phyloP scores from a whole-genome alignment of 768 basidiomycete species.

The Phylloporus sp. region DNA sequence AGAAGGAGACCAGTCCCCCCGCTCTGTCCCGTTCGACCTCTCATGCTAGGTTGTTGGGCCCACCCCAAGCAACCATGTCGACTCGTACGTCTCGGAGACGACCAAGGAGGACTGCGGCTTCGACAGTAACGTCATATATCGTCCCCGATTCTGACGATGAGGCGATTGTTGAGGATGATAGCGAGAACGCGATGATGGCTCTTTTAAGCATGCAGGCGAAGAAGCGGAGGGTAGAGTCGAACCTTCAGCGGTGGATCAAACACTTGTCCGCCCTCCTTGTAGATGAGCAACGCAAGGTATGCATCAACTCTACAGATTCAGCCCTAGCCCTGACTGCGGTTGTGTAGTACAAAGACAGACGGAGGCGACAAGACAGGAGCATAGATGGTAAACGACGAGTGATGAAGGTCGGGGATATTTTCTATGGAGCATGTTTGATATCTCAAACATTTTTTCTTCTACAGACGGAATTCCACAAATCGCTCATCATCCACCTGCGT shows the following conservation, averaged over 20 bases:
- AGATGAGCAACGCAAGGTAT: conserved; percentile 70
- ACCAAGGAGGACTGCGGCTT: conserved; percentile 54
- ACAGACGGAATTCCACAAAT: conserved; percentile 69
- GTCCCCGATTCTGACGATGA: conserved; percentile 74
- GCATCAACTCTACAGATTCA: not conserved
- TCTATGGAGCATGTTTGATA: not conserved
- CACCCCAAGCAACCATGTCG: conserved; percentile 16
- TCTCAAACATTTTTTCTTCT: not conserved
- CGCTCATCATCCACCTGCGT: conserved; percentile 53
- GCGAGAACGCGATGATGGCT: conserved; percentile 31
- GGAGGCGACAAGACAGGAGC: conserved; percentile 49
- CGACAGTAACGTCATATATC: conserved; percentile 54
- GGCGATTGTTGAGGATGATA: conserved; percentile 39
- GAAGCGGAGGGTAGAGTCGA: conserved; percentile 40
- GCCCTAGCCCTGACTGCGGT: conserved; percentile 2
- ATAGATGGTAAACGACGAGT: conserved; percentile 48
- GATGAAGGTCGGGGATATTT: conserved; percentile 46
- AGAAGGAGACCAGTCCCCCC: conserved; percentile 39
- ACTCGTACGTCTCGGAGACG: conserved; percentile 43
- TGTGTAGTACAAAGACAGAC: conserved; percentile 58
- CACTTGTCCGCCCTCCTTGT: conserved; percentile 57
- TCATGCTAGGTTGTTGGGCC: conserved; percentile 13
- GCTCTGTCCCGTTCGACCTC: conserved; percentile 25
- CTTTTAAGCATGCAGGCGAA: conserved; percentile 30
- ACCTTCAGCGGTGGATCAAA: conserved; percentile 65